Percentiles rank a stretch among this genome's conserved stretches.
Conservation (phyloP, 2,329 filamentous ascomycete species). For the Helotiales sp. region DNA sequence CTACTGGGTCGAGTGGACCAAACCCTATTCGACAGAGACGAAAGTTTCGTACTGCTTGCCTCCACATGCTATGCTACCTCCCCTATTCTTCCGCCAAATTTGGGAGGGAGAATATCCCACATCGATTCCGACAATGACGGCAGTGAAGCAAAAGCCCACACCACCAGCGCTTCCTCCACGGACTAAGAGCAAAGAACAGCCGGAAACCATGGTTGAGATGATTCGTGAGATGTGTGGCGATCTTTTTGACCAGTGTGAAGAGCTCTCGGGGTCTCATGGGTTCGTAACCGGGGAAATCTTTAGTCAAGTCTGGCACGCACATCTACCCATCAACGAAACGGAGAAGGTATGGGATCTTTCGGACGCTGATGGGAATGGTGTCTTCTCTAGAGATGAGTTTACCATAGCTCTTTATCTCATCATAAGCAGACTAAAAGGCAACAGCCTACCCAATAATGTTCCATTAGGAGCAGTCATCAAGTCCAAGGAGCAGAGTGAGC, state of each 20-base stretch:
- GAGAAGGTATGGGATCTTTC: not conserved
- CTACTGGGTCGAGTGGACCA: not conserved
- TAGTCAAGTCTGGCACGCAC: not conserved
- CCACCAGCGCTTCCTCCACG: not conserved
- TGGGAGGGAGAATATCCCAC: slow-evolving; percentile 1
- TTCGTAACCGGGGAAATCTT: not conserved
- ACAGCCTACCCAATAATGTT: not conserved
- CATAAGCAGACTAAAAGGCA: not conserved
- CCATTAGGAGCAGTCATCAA: not conserved
- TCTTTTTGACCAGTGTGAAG: not conserved
- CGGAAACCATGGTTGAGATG: not conserved
- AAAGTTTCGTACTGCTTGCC: not conserved
- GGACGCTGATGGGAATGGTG: not conserved
- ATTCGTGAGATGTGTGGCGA: not conserved
- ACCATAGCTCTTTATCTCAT: slow-evolving; percentile 1
- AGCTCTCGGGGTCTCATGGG: not conserved
- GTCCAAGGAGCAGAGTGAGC: not conserved
- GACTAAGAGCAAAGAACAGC: not conserved
- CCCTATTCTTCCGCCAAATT: not conserved
- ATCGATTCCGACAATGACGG: not conserved
- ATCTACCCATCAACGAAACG: not conserved
- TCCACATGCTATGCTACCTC: not conserved
- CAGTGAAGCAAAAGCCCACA: not conserved
- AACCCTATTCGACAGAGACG: not conserved
- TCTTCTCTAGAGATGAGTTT: slow-evolving; percentile 1